Base-by-base conservation (phyloP, 2,329 filamentous ascomycete genomes). In the Keithomyces neogunnii region DNA sequence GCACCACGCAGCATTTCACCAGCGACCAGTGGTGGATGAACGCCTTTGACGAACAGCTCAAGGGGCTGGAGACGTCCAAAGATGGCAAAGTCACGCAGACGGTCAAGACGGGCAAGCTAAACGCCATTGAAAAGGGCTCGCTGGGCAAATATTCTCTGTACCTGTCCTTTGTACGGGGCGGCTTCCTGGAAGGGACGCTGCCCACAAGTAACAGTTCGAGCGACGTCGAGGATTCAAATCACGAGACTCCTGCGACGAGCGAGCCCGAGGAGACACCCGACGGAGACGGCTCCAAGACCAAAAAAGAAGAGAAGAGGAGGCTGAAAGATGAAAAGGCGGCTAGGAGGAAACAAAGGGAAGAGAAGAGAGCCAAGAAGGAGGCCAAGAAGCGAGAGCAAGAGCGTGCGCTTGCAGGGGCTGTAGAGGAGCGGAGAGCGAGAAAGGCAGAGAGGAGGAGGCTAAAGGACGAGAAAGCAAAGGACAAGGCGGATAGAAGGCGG, bases 11-110 rank as follows among this genome's bases (percentile, higher is more conserved):
- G 52, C 78, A 82, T 56, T 76, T 76, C 55, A 80, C 78, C 28
- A 80, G 76, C 59, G 92, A 96, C 64, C 90, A 96, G 66, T 99
- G 93, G 93, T 99, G 93, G 93, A 77, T 96, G 69, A 86, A 89
- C 53, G 93, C 93, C 9, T 96, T 96, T 59, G 92, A 97, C 69
- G 85, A 90, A 65, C 90, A 91, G 51, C 73, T 96, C 57, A 87
- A 93, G 67, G 87, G 85, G 3, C 77, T 96, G 49, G 86, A 88
- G 63, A 82, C 79, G 1, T 75, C 76, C 29, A 74, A 75, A 57
- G 69, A 79, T 57, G 76, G 81, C 49, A 71, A 73, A 59, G 72
- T 82, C 51, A 69, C 78, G 59, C 71, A 85, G 73, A 77, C 80
- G 53, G 66, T 80, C 56, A 72, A 69, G 33, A 72, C 74, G 52